These are phyloP conservation scores for Apiotrichum gamsii DNA, from an alignment of 1,284 basidiomycete genomes.

Conservation along the genomic window DNA sequence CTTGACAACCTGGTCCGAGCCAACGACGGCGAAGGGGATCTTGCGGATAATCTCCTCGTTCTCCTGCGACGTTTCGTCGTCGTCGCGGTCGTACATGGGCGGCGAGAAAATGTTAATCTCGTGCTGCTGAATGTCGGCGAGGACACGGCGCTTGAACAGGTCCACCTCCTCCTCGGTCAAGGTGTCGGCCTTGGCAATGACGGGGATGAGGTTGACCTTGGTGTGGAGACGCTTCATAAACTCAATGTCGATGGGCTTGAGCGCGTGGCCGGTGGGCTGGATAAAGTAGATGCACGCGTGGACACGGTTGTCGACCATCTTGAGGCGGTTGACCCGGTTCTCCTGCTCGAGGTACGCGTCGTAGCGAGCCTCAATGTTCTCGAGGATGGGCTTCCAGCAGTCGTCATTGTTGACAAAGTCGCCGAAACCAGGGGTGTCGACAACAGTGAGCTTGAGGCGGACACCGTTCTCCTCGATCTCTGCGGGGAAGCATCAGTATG, in stretches of 20 bases:
- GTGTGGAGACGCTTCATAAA: constrained; percentile 94
- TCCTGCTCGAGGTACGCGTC: constrained; percentile 96
- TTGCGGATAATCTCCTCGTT: constrained; percentile 93
- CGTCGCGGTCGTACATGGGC: constrained; percentile 90
- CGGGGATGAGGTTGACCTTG: constrained; percentile 92
- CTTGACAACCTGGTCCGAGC: constrained; percentile 73
- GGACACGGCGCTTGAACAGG: constrained; percentile 84
- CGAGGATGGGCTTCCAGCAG: constrained; percentile 94
- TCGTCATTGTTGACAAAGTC: constrained; percentile 98
- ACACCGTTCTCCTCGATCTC: constrained; percentile 98
- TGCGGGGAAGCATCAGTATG: too few relatives aligned
- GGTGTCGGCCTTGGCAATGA: constrained; percentile 95
- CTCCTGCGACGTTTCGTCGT: constrained; percentile 92
- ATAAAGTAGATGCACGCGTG: constrained; percentile 88
- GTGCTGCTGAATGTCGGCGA: constrained; percentile 84
- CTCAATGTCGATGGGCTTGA: constrained; percentile 94
- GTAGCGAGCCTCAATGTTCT: constrained; percentile 93
- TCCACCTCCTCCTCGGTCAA: constrained; percentile 89
- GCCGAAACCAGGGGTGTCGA: constrained; percentile 93
- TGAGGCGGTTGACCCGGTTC: constrained; percentile 77
- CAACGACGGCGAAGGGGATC: constrained; percentile 94
- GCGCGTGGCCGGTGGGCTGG: constrained; percentile 89
- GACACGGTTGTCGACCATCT: constrained; percentile 50
- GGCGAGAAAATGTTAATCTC: constrained; percentile 95
- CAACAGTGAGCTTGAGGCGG: constrained; percentile 88